Evolutionary conservation across 441 rosid species (phyloP).

Genomic region (Euphorbia celastroides): DNA sequence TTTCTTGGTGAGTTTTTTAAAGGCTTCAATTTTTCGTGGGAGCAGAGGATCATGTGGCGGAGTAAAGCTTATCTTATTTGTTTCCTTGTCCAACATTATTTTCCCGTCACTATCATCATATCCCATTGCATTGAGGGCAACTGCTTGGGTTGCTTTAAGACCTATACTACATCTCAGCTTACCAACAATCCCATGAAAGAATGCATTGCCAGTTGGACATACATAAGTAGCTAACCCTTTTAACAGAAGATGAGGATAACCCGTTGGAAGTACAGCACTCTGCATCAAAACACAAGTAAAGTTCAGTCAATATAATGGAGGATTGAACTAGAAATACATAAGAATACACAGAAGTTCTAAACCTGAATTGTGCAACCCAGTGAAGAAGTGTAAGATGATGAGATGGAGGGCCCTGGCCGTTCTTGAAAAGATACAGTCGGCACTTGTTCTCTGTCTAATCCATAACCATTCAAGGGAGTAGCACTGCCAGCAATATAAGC

Average conservation of each 20-base stretch:
- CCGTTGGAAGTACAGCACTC: slow-evolving; percentile 40
- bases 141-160: slow-evolving; percentile 27
- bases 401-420: slow-evolving; percentile 46
- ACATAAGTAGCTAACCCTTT: slow-evolving; percentile 37
- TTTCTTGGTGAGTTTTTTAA: slow-evolving; percentile 39
- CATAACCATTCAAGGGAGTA: slow-evolving; percentile 35
- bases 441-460: slow-evolving; percentile 26
- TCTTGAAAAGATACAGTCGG: slow-evolving; percentile 25
- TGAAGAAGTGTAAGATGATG: slow-evolving; percentile 37
- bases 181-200: slow-evolving; percentile 35
- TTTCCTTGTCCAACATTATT: slow-evolving; percentile 25
- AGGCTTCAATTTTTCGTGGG: slow-evolving; percentile 27
- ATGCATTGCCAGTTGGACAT: slow-evolving; percentile 39
- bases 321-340: too few relatives aligned
- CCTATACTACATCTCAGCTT: slow-evolving; percentile 26
- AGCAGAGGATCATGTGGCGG: slow-evolving; percentile 39
- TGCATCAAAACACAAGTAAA: slow-evolving; percentile 17
- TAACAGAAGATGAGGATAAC: slow-evolving; percentile 35
- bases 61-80: slow-evolving; percentile 24
- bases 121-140: slow-evolving; percentile 38
- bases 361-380: slow-evolving; percentile 46
- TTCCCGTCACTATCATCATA: slow-evolving; percentile 36
- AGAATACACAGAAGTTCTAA: background rate
- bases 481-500: slow-evolving; percentile 40
- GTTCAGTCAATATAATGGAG: too few relatives aligned